phyloP scores from a whole-genome alignment of 495 filamentous ascomycete species.

The Aspergillus mulundensis region DNA sequence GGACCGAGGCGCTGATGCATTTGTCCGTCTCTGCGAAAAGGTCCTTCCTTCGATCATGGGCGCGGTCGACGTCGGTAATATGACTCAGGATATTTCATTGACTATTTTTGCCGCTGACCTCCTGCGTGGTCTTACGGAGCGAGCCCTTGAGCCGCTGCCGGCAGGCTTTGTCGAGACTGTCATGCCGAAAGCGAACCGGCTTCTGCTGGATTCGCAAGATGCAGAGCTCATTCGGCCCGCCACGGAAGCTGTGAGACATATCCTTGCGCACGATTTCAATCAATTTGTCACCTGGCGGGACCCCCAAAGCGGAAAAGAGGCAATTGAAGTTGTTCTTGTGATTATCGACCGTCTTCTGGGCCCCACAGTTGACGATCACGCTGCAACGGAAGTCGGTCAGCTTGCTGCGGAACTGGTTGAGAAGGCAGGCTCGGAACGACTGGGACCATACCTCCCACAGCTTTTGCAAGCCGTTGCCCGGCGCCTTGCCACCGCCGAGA shows the following conservation, averaged over 20 bases:
- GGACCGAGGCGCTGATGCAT: constrained; percentile 60
- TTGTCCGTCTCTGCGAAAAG: constrained; percentile 77
- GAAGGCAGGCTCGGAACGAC: constrained; percentile 80
- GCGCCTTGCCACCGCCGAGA: constrained; percentile 72
- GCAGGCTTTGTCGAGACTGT: constrained; percentile 77
- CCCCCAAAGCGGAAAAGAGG: constrained; percentile 67
- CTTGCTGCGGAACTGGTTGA: constrained; percentile 93
- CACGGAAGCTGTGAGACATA: constrained; percentile 80
- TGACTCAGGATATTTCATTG: constrained; percentile 78
- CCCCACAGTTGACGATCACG: constrained; percentile 76
- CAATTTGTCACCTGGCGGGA: constrained; percentile 82
- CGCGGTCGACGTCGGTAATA: constrained; percentile 79
- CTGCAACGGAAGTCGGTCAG: constrained; percentile 92
- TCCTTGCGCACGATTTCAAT: constrained; percentile 79
- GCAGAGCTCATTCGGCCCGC: constrained; percentile 81
- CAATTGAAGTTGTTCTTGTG: constrained; percentile 80
- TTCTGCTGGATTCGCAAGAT: constrained; percentile 76
- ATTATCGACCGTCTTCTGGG: constrained; percentile 93
- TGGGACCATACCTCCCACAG: constrained; percentile 85
- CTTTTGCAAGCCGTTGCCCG: constrained; percentile 90
- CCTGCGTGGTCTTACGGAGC: constrained; percentile 72
- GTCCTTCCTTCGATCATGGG: constrained; percentile 82
- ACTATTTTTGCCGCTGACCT: constrained; percentile 83
- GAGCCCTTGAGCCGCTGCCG: constrained; percentile 79
- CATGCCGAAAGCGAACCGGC: constrained; percentile 79